phyloP scores from a whole-genome alignment of 441 rosid species.

The Codiaeum variegatum region DNA sequence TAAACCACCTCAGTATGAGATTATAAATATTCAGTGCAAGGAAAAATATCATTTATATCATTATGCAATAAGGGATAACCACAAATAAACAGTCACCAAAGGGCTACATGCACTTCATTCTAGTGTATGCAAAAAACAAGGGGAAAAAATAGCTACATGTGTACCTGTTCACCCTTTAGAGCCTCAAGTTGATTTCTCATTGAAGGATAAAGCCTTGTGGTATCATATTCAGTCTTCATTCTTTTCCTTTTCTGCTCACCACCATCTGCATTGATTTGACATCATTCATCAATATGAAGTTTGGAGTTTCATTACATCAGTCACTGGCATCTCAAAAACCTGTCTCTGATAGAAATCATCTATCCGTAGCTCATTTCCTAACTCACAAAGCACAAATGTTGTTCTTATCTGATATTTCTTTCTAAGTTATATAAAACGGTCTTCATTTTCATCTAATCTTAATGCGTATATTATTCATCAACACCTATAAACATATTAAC shows the following conservation, averaged over 20 bases:
- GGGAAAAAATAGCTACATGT: constrained; percentile 17
- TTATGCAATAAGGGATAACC: background rate
- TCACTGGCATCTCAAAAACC: constrained; percentile 10
- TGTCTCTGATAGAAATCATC: background rate
- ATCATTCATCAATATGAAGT: constrained; percentile 3
- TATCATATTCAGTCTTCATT: constrained; percentile 74
- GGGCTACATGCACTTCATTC: constrained; percentile 6
- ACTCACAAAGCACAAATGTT: background rate
- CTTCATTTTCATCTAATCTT: background rate
- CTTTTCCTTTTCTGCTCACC: constrained; percentile 77
- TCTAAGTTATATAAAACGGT: background rate
- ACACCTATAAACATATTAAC: constrained; percentile 1
- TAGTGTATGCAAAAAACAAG: too few species aligned
- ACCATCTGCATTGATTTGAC: constrained; percentile 60
- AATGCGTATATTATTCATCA: background rate
- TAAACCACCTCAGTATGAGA: constrained; percentile 15
- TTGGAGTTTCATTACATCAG: constrained; percentile 16
- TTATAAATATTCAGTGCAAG: background rate
- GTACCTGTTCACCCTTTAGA: constrained; percentile 90
- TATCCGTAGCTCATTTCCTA: background rate
- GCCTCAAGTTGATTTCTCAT: constrained; percentile 70
- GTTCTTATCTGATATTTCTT: background rate
- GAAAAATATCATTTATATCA: background rate
- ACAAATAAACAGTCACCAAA: constrained; percentile 5
- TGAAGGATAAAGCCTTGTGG: constrained; percentile 56